These are phyloP conservation scores for Plasmodium relictum DNA, from an alignment of 169 alveolate genomes.

Conservation along the genomic window DNA sequence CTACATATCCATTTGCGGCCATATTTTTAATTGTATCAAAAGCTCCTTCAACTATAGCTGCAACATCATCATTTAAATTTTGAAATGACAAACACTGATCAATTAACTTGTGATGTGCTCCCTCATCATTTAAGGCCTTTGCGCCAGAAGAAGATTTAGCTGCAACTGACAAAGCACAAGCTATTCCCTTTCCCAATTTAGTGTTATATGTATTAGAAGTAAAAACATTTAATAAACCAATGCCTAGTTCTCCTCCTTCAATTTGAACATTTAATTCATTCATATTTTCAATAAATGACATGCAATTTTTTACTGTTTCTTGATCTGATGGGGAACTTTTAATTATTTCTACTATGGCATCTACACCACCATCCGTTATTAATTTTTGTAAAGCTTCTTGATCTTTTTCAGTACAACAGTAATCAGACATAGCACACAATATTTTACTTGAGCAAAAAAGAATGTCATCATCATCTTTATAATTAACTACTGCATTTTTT, in stretches of 20 bases:
- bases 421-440: slow-evolving; percentile 91
- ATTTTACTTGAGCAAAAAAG: slow-evolving; percentile 87
- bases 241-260: slow-evolving; percentile 81
- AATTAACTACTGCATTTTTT: slow-evolving; percentile 90
- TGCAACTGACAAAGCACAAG: slow-evolving; percentile 80
- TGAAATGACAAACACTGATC: slow-evolving; percentile 67
- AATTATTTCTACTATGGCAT: slow-evolving; percentile 85
- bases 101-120: slow-evolving; percentile 77
- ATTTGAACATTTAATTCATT: slow-evolving; percentile 76
- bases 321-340: slow-evolving; percentile 87
- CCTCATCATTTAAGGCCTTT: slow-evolving; percentile 79
- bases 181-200: slow-evolving; percentile 79
- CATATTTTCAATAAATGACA: slow-evolving; percentile 87
- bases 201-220: slow-evolving; percentile 67
- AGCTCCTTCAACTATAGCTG: slow-evolving; percentile 57
- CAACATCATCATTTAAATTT: slow-evolving; percentile 70
- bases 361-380: slow-evolving; percentile 86
- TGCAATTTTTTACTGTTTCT: slow-evolving; percentile 86
- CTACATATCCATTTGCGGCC: slow-evolving; percentile 72
- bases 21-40: slow-evolving; percentile 67
- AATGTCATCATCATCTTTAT: slow-evolving; percentile 93
- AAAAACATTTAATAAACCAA: slow-evolving; percentile 80
- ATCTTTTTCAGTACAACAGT: slow-evolving; percentile 88
- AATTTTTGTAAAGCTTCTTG: slow-evolving; percentile 79
- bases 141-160: slow-evolving; percentile 81